Conservation (phyloP, 768 basidiomycete genomes). For the Mycena rosella region DNA sequence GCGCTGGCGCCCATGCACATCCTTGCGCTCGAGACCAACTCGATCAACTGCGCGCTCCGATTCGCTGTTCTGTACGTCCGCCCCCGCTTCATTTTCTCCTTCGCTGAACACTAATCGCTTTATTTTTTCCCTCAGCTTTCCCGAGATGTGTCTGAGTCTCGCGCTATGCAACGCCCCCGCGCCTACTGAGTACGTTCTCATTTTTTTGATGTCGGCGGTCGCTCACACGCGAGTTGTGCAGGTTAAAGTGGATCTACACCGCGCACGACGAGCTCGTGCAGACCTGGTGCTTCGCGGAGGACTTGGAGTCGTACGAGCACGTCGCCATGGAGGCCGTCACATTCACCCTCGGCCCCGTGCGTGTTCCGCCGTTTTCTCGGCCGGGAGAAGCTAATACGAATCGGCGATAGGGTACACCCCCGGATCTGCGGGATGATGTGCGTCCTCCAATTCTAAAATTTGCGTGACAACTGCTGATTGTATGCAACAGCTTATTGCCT, state of each 20-base stretch:
- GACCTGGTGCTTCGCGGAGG: constrained; percentile 73
- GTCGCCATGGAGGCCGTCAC: constrained; percentile 69
- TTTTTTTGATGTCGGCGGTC: not conserved
- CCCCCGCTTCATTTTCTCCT: constrained; percentile 20
- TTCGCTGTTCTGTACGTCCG: constrained; percentile 73
- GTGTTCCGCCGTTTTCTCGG: constrained; percentile 37
- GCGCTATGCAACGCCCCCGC: constrained; percentile 78
- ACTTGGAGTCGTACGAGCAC: constrained; percentile 77
- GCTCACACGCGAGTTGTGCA: constrained; percentile 43
- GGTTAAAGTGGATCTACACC: constrained; percentile 69
- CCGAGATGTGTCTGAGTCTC: constrained; percentile 76
- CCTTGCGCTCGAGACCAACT: constrained; percentile 73
- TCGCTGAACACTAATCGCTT: not conserved
- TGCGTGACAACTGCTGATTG: too few relatives aligned
- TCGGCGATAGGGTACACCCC: constrained; percentile 58
- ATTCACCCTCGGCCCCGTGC: constrained; percentile 69
- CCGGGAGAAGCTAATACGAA: constrained; percentile 13
- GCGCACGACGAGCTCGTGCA: constrained; percentile 75
- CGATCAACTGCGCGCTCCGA: constrained; percentile 69
- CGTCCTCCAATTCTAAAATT: not conserved
- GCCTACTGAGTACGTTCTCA: constrained; percentile 70
- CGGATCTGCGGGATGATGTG: constrained; percentile 76
- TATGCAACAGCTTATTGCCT: constrained; percentile 66
- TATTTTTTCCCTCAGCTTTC: constrained; percentile 68
- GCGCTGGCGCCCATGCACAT: constrained; percentile 78